These are phyloP conservation scores for Lomentospora prolificans DNA, from an alignment of 2,329 filamentous ascomycete species.

Conservation along the genomic window DNA sequence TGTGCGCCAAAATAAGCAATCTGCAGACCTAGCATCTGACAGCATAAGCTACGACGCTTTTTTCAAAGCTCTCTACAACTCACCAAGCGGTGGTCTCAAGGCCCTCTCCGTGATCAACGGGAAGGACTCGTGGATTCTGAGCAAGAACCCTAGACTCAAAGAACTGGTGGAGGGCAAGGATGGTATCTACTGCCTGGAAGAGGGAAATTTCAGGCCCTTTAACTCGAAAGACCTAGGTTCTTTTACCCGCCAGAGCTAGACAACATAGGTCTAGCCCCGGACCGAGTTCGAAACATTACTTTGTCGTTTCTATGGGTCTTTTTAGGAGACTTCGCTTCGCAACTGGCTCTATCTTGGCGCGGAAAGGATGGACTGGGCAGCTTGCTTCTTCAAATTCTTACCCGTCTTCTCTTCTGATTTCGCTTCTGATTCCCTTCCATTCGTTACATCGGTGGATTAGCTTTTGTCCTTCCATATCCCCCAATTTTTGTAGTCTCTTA, in stretches of 20 bases:
- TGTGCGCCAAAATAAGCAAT: conserved; percentile 3
- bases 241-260: conserved; percentile 1
- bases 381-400: not conserved
- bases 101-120: conserved; percentile 8
- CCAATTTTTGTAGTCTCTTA: not conserved
- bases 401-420: not conserved
- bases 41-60: not conserved
- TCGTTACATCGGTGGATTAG: not conserved
- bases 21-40: not conserved
- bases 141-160: conserved; percentile 14
- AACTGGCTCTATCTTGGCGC: not conserved
- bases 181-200: conserved; percentile 15
- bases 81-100: conserved; percentile 6
- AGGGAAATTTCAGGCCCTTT: conserved; percentile 14
- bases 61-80: not conserved
- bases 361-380: not conserved
- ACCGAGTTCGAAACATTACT: too few species aligned
- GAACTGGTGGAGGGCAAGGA: conserved; percentile 11
- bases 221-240: conserved; percentile 12
- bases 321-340: not conserved
- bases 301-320: not conserved
- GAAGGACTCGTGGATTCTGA: conserved; percentile 12
- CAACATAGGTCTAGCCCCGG: too few species aligned
- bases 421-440: not conserved
- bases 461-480: not conserved